A percentile compares a stretch with the other conserved stretches of the same genome.
phyloP scores from a whole-genome alignment of 2,329 filamentous ascomycete species.

The Monilinia polystroma region DNA sequence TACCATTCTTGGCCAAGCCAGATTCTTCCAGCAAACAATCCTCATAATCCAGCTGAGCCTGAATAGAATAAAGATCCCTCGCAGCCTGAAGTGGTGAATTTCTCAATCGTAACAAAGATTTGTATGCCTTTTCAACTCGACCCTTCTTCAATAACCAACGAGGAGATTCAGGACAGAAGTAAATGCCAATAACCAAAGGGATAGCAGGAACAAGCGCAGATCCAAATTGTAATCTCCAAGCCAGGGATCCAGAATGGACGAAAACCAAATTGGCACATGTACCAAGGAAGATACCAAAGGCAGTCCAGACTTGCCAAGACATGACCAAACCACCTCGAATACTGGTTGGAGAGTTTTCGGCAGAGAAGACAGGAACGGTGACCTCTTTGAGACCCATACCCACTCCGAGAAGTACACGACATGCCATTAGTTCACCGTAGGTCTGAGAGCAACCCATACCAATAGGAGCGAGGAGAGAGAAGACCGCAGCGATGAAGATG shows the following conservation, averaged over 20 bases:
- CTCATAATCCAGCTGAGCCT: slow-evolving; percentile 52
- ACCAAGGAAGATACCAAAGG: slow-evolving; percentile 66
- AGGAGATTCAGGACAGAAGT: slow-evolving; percentile 63
- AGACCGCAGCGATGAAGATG: slow-evolving; percentile 62
- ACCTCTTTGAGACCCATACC: slow-evolving; percentile 61
- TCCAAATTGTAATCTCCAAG: slow-evolving; percentile 64
- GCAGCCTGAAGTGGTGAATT: slow-evolving; percentile 60
- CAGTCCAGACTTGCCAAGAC: slow-evolving; percentile 53
- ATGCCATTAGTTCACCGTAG: slow-evolving; percentile 58
- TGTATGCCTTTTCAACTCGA: slow-evolving; percentile 53
- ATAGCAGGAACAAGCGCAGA: slow-evolving; percentile 65
- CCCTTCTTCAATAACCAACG: slow-evolving; percentile 66
- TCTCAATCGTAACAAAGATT: slow-evolving; percentile 55
- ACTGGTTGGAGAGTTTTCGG: slow-evolving; percentile 53
- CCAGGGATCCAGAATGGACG: slow-evolving; percentile 55
- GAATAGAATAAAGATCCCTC: slow-evolving; percentile 61
- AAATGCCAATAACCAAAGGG: slow-evolving; percentile 57
- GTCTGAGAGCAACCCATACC: slow-evolving; percentile 58
- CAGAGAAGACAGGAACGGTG: slow-evolving; percentile 52
- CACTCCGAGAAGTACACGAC: slow-evolving; percentile 56
- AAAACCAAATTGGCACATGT: slow-evolving; percentile 65
- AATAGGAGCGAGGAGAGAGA: slow-evolving; percentile 61
- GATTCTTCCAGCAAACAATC: slow-evolving; percentile 43
- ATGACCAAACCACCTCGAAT: slow-evolving; percentile 58
- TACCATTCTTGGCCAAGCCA: slow-evolving; percentile 38